Base-by-base conservation (phyloP, 352 stramenopile species). In the Pythium coloratum region DNA sequence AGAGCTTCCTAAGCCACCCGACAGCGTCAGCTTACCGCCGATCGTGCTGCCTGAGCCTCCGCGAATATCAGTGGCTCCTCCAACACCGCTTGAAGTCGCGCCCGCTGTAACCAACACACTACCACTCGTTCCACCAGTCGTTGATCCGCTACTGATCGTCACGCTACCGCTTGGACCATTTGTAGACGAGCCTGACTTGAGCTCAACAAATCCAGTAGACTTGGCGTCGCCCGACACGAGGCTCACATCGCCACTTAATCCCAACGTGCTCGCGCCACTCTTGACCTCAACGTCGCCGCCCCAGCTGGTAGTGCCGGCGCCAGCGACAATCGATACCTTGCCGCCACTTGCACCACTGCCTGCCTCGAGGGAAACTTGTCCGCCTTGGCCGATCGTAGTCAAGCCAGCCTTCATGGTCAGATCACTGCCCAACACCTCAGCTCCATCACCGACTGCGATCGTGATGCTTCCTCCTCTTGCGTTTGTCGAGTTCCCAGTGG, bases 221-320 rank as follows among this genome's bases (percentile, higher is more conserved):
- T 49, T 61, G 24, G 58, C 70, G 14, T 44, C 59, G 20, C 59
- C 69, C 44, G 69, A 75, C 6, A 55, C 42, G 10, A 78, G 47
- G 20, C 69, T 64, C 2, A 84, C 61, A 18, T 30, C 55, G 38
- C 75, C 66, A 33, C 73, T 78, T 13, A 58, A 47, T 30, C 42
- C 66, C 38, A n/a, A 20, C 34, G 64, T 62, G 56, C 76, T 79
- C 20, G 59, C 64, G 20, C 82, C 82, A 51, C 72, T 87, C 32
- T 68, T 78, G 10, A 91, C 70, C 24, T 67, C 44, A 38, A 91
- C 66, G 8, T 64, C 64, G 32, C 82, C 82, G 55, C 82, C 82
- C 2, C 62, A 49, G 38, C 72, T 70, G 59, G 74, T 76, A 33
- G 66, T 76, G 4, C 77, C 80, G 51, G 62, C 54, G 13, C 82